These are phyloP conservation scores for Cyberlindnera galapagoensis DNA, from an alignment of 805 yeast genomes.

Conservation along the genomic window DNA sequence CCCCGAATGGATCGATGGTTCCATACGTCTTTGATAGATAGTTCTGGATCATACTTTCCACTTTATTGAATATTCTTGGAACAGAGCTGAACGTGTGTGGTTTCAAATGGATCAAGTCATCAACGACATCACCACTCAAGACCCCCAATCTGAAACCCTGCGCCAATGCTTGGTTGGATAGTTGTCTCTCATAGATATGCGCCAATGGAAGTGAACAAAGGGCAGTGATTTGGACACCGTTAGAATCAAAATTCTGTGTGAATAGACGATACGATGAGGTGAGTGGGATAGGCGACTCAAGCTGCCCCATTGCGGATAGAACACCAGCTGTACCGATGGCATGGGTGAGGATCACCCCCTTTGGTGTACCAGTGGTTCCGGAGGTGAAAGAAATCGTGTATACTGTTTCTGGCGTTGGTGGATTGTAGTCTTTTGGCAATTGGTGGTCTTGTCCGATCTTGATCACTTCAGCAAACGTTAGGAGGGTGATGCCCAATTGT, in stretches of 20 bases:
- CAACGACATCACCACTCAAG: constrained; percentile 39
- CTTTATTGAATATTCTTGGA: constrained; percentile 54
- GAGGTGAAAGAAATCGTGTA: constrained; percentile 68
- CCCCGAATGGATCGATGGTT: no score
- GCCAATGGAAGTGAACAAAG: constrained; percentile 48
- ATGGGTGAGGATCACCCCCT: constrained; percentile 59
- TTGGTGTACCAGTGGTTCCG: constrained; percentile 71
- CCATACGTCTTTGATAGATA: constrained; percentile 34
- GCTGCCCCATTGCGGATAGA: constrained; percentile 29
- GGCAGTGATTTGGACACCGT: constrained; percentile 25
- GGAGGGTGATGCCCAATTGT: constrained; percentile 30
- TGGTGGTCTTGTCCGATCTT: constrained; percentile 39
- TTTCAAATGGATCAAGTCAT: constrained; percentile 44
- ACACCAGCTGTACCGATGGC: constrained; percentile 43
- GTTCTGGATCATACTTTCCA: no score
- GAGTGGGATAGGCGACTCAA: constrained; percentile 17
- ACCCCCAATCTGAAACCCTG: constrained; percentile 33
- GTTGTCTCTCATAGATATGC: constrained; percentile 46
- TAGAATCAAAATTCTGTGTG: constrained; percentile 17
- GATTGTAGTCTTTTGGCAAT: constrained; percentile 28
- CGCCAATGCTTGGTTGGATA: constrained; percentile 33
- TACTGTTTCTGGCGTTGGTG: constrained; percentile 44
- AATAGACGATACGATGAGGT: constrained; percentile 12
- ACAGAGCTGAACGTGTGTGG: constrained; percentile 51
- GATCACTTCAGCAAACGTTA: constrained; percentile 36